Conservation (phyloP, 352 stramenopile genomes). For the Globisporangium takayamanum region DNA sequence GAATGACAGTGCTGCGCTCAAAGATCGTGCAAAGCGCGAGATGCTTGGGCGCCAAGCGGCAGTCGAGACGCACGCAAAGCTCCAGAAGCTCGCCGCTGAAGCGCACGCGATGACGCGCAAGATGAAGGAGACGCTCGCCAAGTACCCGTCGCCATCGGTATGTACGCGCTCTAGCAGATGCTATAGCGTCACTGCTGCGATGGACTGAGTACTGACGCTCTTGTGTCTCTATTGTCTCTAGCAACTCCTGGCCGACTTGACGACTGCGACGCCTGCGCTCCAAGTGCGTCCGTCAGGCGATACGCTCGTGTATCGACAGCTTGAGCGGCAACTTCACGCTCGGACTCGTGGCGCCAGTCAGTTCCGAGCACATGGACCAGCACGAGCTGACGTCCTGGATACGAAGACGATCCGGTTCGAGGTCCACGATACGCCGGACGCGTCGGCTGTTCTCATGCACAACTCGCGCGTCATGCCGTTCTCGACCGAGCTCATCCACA, state of each 20-base stretch:
- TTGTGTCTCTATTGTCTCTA: too few species aligned
- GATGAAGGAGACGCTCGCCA: constrained; percentile 3
- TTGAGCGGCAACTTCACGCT: too few species aligned
- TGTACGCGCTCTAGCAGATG: too few species aligned
- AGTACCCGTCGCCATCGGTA: constrained; percentile 6
- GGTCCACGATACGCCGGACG: not conserved
- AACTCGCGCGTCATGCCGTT: not conserved
- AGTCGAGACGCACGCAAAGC: constrained; percentile 11
- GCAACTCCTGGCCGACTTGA: too few species aligned
- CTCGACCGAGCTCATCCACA: not conserved
- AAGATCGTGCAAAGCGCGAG: constrained; percentile 9
- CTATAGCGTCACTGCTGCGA: not conserved
- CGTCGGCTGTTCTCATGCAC: not conserved
- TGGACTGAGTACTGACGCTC: too few species aligned
- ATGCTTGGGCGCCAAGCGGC: constrained; percentile 2
- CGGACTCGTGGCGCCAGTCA: too few species aligned
- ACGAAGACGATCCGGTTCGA: too few species aligned
- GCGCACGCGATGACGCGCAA: constrained; percentile 1
- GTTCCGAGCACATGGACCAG: too few species aligned
- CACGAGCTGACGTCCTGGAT: not conserved
- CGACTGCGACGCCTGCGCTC: too few species aligned
- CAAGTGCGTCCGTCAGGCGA: too few species aligned
- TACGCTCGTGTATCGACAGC: too few species aligned
- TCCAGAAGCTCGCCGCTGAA: constrained; percentile 9
- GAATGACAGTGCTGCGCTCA: not conserved